phyloP scores from a whole-genome alignment of 1,284 basidiomycete species.

The Wallemia hederae region DNA sequence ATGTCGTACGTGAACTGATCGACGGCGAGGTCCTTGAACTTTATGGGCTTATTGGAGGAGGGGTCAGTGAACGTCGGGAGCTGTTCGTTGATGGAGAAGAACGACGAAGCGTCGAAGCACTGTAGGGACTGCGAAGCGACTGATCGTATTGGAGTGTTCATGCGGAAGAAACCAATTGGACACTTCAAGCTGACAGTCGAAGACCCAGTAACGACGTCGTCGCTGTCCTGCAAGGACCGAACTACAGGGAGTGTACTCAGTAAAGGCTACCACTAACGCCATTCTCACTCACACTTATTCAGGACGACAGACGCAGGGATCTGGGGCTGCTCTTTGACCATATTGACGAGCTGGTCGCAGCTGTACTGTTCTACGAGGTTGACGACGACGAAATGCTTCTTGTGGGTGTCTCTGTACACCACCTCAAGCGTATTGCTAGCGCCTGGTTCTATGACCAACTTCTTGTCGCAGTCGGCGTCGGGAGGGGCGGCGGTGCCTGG shows the following conservation, averaged over 20 bases:
- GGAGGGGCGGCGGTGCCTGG: conserved; percentile 83
- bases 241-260: conserved; percentile 31
- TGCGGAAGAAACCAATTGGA: conserved; percentile 65
- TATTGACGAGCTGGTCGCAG: conserved; percentile 33
- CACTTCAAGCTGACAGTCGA: conserved; percentile 71
- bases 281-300: conserved; percentile 7
- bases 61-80: conserved; percentile 92
- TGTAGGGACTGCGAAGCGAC: conserved; percentile 60
- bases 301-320: not conserved
- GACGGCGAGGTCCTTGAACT: conserved; percentile 53
- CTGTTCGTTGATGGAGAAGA: conserved; percentile 84
- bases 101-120: conserved; percentile 84
- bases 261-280: conserved; percentile 1
- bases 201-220: conserved; percentile 62
- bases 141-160: conserved; percentile 60
- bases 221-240: conserved; percentile 17
- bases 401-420: conserved; percentile 64
- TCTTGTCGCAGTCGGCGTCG: conserved; percentile 30
- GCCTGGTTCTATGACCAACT: conserved; percentile 22
- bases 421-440: conserved; percentile 44
- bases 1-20: conserved; percentile 53
- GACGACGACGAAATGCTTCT: conserved; percentile 63
- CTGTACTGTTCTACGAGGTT: conserved; percentile 47
- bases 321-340: conserved; percentile 15
- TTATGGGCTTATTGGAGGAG: conserved; percentile 57